Evolutionary conservation across 1,284 basidiomycete species (phyloP).

Genomic region (Pascua sp.): DNA sequence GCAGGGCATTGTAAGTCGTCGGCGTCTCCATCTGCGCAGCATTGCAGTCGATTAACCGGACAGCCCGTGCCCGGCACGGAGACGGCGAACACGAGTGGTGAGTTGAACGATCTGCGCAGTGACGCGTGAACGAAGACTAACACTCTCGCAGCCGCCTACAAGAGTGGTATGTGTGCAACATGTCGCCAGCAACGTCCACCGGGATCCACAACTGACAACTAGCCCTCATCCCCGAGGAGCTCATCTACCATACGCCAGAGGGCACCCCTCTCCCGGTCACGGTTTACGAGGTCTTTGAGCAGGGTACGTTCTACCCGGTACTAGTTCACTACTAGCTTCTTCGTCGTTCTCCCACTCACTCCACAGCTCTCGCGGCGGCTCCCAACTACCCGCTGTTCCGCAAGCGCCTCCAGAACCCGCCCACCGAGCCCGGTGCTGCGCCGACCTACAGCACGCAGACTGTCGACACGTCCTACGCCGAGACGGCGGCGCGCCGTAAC

Average conservation of each 20-base stretch:
- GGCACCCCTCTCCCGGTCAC: conserved; percentile 29
- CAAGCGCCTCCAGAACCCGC: conserved; percentile 28
- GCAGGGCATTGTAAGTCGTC: conserved; percentile 36
- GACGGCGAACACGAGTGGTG: conserved; percentile 31
- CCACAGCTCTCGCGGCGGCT: conserved; percentile 38
- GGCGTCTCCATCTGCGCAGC: neutral
- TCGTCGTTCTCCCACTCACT: no score
- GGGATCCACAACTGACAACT: conserved; percentile 1
- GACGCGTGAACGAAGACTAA: no score
- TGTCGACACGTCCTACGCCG: conserved; percentile 35
- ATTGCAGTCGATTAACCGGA: neutral
- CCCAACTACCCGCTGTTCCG: conserved; percentile 37
- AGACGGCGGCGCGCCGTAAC: conserved; percentile 35
- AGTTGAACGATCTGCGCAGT: neutral
- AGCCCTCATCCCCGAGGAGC: neutral
- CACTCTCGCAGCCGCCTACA: neutral
- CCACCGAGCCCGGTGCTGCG: conserved; percentile 19
- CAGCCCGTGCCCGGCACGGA: conserved; percentile 37
- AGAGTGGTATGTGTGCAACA: conserved; percentile 3
- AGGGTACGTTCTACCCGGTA: conserved; percentile 28
- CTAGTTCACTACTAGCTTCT: neutral
- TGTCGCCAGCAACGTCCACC: neutral
- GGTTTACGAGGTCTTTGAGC: conserved; percentile 45
- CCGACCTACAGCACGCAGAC: conserved; percentile 32
- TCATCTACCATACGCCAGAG: conserved; percentile 3